These are phyloP conservation scores for Skeletonema costatum DNA, from an alignment of 108 stramenopile genomes.

Conservation along the genomic window DNA sequence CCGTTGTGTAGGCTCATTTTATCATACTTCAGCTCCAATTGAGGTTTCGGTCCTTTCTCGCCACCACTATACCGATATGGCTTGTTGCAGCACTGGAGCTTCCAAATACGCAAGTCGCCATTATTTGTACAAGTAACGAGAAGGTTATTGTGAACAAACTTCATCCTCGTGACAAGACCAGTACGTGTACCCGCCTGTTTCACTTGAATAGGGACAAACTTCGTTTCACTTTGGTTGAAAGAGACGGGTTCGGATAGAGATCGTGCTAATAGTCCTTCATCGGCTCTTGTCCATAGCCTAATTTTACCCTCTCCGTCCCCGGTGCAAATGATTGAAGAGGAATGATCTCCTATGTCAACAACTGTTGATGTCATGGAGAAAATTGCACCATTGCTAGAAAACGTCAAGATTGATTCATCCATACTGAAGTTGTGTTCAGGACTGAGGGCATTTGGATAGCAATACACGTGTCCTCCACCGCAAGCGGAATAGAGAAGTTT, in stretches of 20 bases:
- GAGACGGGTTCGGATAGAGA: background rate
- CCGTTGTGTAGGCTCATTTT: conserved; percentile 27
- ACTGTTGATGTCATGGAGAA: conserved; percentile 33
- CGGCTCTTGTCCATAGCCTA: conserved; percentile 16
- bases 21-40: conserved; percentile 22
- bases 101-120: conserved; percentile 36
- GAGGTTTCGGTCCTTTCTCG: conserved; percentile 15
- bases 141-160: conserved; percentile 25
- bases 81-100: conserved; percentile 3
- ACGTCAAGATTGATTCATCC: conserved; percentile 23
- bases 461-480: conserved; percentile 22
- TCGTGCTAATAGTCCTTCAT: background rate
- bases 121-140: conserved; percentile 38
- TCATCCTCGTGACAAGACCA: conserved; percentile 29
- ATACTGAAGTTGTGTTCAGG: conserved; percentile 16
- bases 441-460: conserved; percentile 29
- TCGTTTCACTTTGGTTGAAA: background rate
- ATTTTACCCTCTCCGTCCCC: conserved; percentile 33
- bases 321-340: conserved; percentile 21
- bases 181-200: conserved; percentile 21
- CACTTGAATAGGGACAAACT: background rate
- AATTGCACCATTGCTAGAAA: conserved; percentile 23
- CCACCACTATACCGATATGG: background rate
- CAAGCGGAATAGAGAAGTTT: conserved; percentile 19
- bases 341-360: conserved; percentile 9